These are phyloP conservation scores for Suillus fuscotomentosus DNA, from an alignment of 768 basidiomycete species.

Conservation along the genomic window DNA sequence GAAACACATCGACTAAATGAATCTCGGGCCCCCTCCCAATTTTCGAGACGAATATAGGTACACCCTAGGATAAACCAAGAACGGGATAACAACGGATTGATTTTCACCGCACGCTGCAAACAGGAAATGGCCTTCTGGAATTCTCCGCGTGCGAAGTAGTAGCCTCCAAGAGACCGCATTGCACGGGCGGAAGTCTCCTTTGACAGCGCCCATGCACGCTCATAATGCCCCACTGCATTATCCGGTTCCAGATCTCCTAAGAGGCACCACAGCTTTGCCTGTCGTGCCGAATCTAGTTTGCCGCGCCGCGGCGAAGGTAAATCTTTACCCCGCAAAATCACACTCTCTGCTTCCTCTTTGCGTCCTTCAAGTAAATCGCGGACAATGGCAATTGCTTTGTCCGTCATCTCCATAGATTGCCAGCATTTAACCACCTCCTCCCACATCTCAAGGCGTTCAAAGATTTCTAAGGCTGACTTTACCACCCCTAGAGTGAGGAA, in stretches of 20 bases:
- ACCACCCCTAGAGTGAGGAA: slow-evolving; percentile 85
- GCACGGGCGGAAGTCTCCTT: slow-evolving; percentile 80
- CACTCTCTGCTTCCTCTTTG: slow-evolving; percentile 78
- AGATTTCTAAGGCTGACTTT: slow-evolving; percentile 90
- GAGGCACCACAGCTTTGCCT: slow-evolving; percentile 94
- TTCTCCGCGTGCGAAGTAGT: slow-evolving; percentile 68
- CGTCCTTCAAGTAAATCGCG: slow-evolving; percentile 80
- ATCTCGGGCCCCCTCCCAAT: slow-evolving; percentile 81
- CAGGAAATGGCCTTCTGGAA: slow-evolving; percentile 63
- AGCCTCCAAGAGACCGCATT: slow-evolving; percentile 87
- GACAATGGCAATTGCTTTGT: slow-evolving; percentile 79
- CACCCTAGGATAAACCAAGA: slow-evolving; percentile 99
- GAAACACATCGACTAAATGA: slow-evolving; percentile 85
- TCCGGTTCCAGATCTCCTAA: slow-evolving; percentile 88
- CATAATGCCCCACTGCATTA: slow-evolving; percentile 70
- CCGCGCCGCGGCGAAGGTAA: slow-evolving; percentile 39
- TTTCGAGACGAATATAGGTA: slow-evolving; percentile 74
- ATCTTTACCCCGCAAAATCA: slow-evolving; percentile 60
- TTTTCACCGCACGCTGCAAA: slow-evolving; percentile 72
- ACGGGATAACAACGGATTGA: slow-evolving; percentile 84
- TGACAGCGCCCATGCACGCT: slow-evolving; percentile 83
- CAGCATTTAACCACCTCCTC: slow-evolving; percentile 93
- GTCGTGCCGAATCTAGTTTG: slow-evolving; percentile 60
- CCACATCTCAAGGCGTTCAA: slow-evolving; percentile 97
- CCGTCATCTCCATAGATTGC: slow-evolving; percentile 74